Base-by-base conservation (phyloP, 2,329 filamentous ascomycete genomes). In the Pseudogymnoascus sp. region DNA sequence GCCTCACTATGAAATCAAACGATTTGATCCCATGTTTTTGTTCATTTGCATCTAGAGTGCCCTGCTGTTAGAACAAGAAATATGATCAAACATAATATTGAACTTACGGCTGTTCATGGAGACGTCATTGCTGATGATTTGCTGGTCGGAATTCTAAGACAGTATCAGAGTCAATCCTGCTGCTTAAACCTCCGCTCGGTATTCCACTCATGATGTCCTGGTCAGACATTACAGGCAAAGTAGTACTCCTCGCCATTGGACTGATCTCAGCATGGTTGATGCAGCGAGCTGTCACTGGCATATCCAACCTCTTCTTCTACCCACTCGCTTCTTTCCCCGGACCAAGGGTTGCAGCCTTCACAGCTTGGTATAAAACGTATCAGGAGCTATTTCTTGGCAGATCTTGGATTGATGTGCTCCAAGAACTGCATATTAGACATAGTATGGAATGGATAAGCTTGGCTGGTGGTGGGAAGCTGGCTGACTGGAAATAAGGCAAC, bases 381-480 rank as follows among this genome's bases (percentile, higher is more conserved):
- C 63, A 65, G 30, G 68, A 70, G 18, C 41, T 68, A 4, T 58
- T 61, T 45, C 62, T 34, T 34, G 30, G 61, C 21, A 66, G 66
- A 7, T 63, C 63, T 9, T 63, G 59, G 61, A 45, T 60, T 55
- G 59, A 63, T 57, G 57, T 61, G 30, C 58, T 63, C 7, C 55
- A 67, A 38, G 61, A 66, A 41, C 63, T 75, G 59, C 74, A 75
- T 63, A 64, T 68, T 35, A 62, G 67, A 63, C 74, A 74, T 60
- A 73, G 72, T 71, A 61, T 18, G 65, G 21, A 26, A 45, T 26
- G 19, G 15, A 15, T 12, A 30, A 10, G n/a, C 19, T 35, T 12
- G 26, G n/a, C 23, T 52, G 45, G 45, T 33, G 45, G 9, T 52
- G n/a, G 26, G 15, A 52, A 21, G 26, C 26, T 52, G 9, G 45